phyloP scores from a whole-genome alignment of 192 early-diverging fungal genomes.

The Entomortierella parvispora region DNA sequence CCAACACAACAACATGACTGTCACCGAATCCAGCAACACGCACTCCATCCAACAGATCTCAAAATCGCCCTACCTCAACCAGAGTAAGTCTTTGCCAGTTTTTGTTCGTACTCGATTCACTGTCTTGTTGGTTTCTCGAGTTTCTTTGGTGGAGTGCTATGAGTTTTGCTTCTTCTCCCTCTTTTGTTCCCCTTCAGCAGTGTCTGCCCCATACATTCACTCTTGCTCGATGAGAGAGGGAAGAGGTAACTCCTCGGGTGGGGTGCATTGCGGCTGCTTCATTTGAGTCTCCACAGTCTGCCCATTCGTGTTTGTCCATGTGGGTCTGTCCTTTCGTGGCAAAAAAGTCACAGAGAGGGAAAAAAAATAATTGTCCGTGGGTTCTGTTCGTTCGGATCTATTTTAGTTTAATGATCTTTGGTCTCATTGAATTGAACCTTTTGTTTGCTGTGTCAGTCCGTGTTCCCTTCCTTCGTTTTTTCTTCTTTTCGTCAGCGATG shows the following conservation, averaged over 20 bases:
- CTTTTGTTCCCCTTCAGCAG: no score
- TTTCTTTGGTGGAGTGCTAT: not conserved
- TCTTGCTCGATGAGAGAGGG: not conserved
- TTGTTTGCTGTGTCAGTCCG: no score
- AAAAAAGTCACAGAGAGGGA: no score
- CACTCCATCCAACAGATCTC: conserved; percentile 40
- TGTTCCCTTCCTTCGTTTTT: no score
- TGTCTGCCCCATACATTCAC: not conserved
- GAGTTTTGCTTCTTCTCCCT: not conserved
- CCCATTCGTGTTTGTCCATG: no score
- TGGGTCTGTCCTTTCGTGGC: no score
- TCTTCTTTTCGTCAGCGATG: no score
- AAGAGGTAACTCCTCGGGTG: no score
- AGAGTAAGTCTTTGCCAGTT: conserved; percentile 25
- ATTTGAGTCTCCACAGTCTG: no score
- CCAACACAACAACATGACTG: conserved; percentile 36
- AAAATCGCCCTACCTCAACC: conserved; percentile 47
- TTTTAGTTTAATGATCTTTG: not conserved
- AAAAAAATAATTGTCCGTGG: no score
- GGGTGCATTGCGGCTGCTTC: no score
- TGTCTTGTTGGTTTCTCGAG: not conserved
- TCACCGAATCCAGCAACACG: conserved; percentile 23
- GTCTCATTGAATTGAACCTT: not conserved
- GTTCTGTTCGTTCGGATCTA: no score
- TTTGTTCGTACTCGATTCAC: not conserved